Conservation (phyloP, 176 grass and related monocot species). For the Oryza nivara region DNA sequence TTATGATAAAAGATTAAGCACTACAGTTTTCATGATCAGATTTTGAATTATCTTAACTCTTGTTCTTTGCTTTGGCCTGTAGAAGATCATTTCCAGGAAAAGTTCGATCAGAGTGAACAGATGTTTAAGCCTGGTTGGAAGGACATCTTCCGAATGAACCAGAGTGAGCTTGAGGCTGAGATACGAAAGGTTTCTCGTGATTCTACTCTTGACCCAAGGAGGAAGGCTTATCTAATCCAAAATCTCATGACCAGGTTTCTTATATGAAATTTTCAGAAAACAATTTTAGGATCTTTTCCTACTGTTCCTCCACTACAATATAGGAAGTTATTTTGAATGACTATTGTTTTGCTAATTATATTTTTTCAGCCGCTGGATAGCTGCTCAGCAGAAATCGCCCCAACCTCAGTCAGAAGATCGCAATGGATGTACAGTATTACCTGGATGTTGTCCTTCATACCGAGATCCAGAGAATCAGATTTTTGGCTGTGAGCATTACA, state of each 20-base stretch:
- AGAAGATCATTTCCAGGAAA: constrained; percentile 63
- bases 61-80: constrained; percentile 3
- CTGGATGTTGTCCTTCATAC: constrained; percentile 66
- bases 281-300: background rate
- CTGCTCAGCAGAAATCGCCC: constrained; percentile 77
- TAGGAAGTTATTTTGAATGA: constrained; percentile 1
- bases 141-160: constrained; percentile 95
- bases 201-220: constrained; percentile 80
- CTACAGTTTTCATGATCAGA: background rate
- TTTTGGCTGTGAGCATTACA: constrained; percentile 96
- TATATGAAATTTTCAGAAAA: constrained; percentile 3
- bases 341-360: constrained; percentile 18
- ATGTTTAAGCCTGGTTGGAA: constrained; percentile 97
- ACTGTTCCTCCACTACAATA: background rate
- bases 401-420: constrained; percentile 44
- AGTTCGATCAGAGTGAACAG: constrained; percentile 58
- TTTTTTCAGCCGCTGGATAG: constrained; percentile 87
- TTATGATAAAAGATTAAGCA: constrained; percentile 7
- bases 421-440: constrained; percentile 28
- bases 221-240: constrained; percentile 94
- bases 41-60: constrained; percentile 5
- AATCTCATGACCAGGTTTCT: constrained; percentile 95
- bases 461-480: constrained; percentile 61
- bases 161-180: constrained; percentile 84
- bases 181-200: constrained; percentile 87